Evolutionary conservation across 352 stramenopile species (phyloP).

Genomic region (Phytophthora niederhauseri): DNA sequence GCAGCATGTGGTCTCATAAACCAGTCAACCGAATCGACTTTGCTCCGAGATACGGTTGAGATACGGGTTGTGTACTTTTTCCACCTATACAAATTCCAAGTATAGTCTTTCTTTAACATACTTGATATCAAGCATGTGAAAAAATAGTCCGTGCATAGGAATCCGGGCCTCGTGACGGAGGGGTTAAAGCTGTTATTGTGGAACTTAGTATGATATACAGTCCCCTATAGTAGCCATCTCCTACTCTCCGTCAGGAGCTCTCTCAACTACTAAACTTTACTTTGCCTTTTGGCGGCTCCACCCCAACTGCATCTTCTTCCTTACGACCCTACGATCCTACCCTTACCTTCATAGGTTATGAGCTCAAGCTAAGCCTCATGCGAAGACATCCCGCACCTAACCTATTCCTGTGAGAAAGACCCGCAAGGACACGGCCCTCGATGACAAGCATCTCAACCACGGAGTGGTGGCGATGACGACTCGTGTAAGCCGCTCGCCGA

Average conservation of each 20-base stretch:
- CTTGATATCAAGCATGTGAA: too few species aligned
- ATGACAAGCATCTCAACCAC: slow-evolving; percentile 16
- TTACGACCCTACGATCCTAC: neutral
- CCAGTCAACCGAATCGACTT: too few species aligned
- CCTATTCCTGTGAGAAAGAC: slow-evolving; percentile 8
- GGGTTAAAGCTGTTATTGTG: too few species aligned
- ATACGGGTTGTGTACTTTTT: too few species aligned
- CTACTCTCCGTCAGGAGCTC: neutral
- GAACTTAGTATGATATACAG: too few species aligned
- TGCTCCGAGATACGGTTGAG: too few species aligned
- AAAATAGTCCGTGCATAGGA: too few species aligned
- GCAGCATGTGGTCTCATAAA: too few species aligned
- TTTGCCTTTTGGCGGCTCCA: neutral
- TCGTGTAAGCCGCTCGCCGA: slow-evolving; percentile 7
- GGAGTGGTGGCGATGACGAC: neutral
- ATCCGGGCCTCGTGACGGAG: too few species aligned
- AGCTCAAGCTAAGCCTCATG: slow-evolving; percentile 18
- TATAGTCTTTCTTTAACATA: too few species aligned
- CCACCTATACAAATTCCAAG: too few species aligned
- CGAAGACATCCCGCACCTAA: slow-evolving; percentile 23
- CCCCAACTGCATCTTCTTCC: neutral
- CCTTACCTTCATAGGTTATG: neutral
- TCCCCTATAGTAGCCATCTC: too few species aligned
- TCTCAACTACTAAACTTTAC: neutral
- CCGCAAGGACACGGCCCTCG: slow-evolving; percentile 6